phyloP scores from a whole-genome alignment of 768 basidiomycete genomes.

The Gyrodon lividus region DNA sequence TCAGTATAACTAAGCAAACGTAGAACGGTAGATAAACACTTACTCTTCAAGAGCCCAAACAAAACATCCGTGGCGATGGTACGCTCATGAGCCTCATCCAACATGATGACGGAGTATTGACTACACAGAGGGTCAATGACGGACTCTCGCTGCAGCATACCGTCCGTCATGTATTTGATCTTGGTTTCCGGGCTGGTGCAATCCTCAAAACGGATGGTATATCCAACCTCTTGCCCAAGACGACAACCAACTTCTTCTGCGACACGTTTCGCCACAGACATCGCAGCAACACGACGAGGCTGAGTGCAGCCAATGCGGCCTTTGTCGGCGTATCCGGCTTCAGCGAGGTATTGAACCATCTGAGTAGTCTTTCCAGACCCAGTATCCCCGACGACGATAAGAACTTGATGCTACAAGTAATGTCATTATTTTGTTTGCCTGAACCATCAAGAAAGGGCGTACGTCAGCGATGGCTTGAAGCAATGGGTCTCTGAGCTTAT shows the following conservation, averaged over 20 bases:
- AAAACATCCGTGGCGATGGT: slow-evolving; percentile 98
- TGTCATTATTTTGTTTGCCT: slow-evolving; percentile 15
- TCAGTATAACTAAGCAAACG: slow-evolving; percentile 15
- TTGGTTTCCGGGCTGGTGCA: slow-evolving; percentile 97
- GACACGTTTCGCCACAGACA: slow-evolving; percentile 99
- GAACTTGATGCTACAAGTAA: slow-evolving; percentile 65
- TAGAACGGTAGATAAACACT: slow-evolving; percentile 10
- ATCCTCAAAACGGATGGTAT: slow-evolving; percentile 99
- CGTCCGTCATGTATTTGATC: slow-evolving; percentile 99
- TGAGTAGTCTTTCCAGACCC: slow-evolving; percentile 99
- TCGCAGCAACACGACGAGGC: slow-evolving; percentile 98
- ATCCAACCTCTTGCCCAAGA: slow-evolving; percentile 96
- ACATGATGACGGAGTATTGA: slow-evolving; percentile 92
- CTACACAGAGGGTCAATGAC: slow-evolving; percentile 93
- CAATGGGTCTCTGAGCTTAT: slow-evolving; percentile 87
- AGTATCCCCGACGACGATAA: slow-evolving; percentile 98
- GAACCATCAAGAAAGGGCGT: slow-evolving; percentile 30
- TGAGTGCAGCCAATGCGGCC: slow-evolving; percentile 97
- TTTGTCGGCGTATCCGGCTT: slow-evolving; percentile 87
- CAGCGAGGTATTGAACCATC: slow-evolving; percentile 98
- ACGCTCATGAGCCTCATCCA: slow-evolving; percentile 98
- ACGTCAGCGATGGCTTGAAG: slow-evolving; percentile 90
- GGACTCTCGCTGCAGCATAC: slow-evolving; percentile 97
- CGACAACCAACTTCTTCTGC: slow-evolving; percentile 98
- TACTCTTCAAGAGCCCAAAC: slow-evolving; percentile 85